phyloP scores from a whole-genome alignment of 768 basidiomycete species.

The Tubosaeta brunneosetosa region DNA sequence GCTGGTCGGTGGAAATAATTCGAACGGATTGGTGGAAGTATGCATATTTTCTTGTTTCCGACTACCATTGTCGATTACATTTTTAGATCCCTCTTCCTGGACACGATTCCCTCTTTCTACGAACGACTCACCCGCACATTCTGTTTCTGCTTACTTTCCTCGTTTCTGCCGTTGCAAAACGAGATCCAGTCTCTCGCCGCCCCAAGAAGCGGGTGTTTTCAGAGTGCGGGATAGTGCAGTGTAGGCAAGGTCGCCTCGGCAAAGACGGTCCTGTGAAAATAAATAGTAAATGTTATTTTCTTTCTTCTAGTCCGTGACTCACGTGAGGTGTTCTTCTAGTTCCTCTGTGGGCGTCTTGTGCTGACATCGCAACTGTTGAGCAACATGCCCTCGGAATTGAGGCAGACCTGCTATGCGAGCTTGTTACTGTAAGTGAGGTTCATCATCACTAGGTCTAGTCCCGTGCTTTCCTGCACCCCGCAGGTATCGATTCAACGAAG shows the following conservation, averaged over 20 bases:
- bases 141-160: slow-evolving; percentile 64
- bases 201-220: slow-evolving; percentile 73
- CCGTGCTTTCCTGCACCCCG: background rate
- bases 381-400: slow-evolving; percentile 54
- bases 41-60: slow-evolving; percentile 14
- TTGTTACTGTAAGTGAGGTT: slow-evolving; percentile 49
- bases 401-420: slow-evolving; percentile 68
- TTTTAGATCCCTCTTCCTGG: slow-evolving; percentile 28
- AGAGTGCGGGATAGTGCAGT: slow-evolving; percentile 49
- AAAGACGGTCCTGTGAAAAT: slow-evolving; percentile 9
- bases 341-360: slow-evolving; percentile 49
- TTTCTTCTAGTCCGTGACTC: background rate
- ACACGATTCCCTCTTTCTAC: slow-evolving; percentile 46
- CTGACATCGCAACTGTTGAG: slow-evolving; percentile 47
- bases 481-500: slow-evolving; percentile 65
- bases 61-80: background rate
- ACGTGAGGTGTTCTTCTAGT: slow-evolving; percentile 32
- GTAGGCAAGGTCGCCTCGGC: slow-evolving; percentile 41
- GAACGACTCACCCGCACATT: slow-evolving; percentile 64
- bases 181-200: slow-evolving; percentile 68
- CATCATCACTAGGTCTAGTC: background rate
- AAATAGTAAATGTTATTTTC: slow-evolving; percentile 9
- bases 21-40: slow-evolving; percentile 39
- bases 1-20: slow-evolving; percentile 32
- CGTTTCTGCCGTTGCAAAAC: slow-evolving; percentile 59